phyloP scores from a whole-genome alignment of 352 stramenopile species.

The Plasmopara muralis region DNA sequence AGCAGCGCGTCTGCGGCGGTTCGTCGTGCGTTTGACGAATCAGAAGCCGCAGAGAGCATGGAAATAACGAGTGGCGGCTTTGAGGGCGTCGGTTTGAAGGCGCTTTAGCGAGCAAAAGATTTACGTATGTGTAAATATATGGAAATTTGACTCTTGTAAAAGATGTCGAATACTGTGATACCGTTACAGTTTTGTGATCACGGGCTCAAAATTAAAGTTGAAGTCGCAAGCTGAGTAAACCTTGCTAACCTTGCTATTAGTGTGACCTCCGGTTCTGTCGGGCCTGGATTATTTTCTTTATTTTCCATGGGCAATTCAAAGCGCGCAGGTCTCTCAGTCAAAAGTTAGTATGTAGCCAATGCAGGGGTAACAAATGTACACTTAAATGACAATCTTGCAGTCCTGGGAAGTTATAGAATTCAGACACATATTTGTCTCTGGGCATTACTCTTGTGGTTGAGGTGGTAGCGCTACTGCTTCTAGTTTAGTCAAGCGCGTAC shows the following conservation, averaged over 20 bases:
- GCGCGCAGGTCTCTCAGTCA: no score
- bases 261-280: neutral
- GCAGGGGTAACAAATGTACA: no score
- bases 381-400: no score
- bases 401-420: no score
- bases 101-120: constrained; percentile 32
- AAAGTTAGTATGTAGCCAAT: no score
- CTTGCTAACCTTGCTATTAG: neutral
- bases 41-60: constrained; percentile 43
- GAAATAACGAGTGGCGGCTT: constrained; percentile 41
- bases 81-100: constrained; percentile 58
- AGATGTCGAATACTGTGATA: neutral
- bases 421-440: no score
- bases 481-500: constrained; percentile 10
- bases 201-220: no score
- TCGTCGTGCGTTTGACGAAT: constrained; percentile 33
- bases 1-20: constrained; percentile 19
- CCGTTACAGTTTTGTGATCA: neutral
- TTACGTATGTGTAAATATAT: constrained; percentile 7
- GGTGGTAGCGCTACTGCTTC: neutral
- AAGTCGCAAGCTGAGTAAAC: no score
- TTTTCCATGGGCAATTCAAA: no score
- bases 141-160: neutral
- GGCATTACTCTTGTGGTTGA: no score
- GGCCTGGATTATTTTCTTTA: no score